A percentile compares a stretch with the other conserved stretches of the same genome.
Conservation (phyloP, 2,329 filamentous ascomycete species). For the Leptographium flavum region DNA sequence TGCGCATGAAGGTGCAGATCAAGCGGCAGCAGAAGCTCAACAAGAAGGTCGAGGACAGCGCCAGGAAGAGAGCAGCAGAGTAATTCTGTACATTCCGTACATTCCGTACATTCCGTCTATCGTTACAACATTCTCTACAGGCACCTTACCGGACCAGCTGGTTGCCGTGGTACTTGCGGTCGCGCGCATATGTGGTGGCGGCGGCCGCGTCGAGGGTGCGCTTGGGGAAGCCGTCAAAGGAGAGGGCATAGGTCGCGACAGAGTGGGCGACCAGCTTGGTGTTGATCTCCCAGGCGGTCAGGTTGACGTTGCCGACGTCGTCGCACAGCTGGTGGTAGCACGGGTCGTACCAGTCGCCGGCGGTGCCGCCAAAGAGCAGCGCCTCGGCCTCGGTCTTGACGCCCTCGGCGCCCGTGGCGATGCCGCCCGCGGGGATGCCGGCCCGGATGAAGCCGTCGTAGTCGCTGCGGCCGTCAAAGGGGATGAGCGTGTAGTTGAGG, state of each 20-base stretch:
- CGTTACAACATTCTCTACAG: not conserved
- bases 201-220: constrained; percentile 20
- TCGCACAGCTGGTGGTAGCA: constrained; percentile 52
- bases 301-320: constrained; percentile 40
- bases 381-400: constrained; percentile 57
- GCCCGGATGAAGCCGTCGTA: constrained; percentile 63
- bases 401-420: constrained; percentile 65
- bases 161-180: constrained; percentile 33
- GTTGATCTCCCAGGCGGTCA: constrained; percentile 46
- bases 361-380: constrained; percentile 55
- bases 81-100: no score
- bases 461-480: constrained; percentile 67
- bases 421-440: constrained; percentile 60
- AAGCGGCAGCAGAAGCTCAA: not conserved
- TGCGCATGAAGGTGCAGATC: not conserved
- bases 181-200: constrained; percentile 17
- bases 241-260: constrained; percentile 54
- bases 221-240: constrained; percentile 51
- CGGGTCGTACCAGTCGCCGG: constrained; percentile 43
- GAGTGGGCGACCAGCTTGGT: constrained; percentile 57
- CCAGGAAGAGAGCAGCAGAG: no score
- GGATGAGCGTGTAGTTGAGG: constrained; percentile 53
- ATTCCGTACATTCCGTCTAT: no score
- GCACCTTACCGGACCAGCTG: constrained; percentile 29
- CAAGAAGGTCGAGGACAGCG: no score